phyloP scores from a whole-genome alignment of 495 filamentous ascomycete genomes.

The Penicillium pancosmium region DNA sequence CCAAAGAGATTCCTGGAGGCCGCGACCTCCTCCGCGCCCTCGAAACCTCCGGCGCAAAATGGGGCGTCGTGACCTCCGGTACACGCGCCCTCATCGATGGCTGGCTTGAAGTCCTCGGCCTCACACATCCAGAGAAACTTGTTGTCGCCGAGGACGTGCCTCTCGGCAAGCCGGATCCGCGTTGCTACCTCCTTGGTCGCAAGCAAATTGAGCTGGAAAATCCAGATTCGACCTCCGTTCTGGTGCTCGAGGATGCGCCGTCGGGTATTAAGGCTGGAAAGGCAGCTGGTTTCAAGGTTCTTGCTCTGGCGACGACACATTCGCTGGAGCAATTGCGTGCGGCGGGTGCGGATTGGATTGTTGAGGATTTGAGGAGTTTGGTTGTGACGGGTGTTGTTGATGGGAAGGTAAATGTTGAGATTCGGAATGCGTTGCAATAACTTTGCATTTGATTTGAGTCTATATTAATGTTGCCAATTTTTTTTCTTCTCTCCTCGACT shows the following conservation, averaged over 20 bases:
- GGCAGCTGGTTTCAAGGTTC: conserved; percentile 83
- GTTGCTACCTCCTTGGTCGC: conserved; percentile 77
- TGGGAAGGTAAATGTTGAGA: conserved; percentile 59
- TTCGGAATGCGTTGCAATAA: conserved; percentile 49
- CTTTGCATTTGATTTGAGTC: not conserved
- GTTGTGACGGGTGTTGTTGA: conserved; percentile 53
- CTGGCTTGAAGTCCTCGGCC: conserved; percentile 79
- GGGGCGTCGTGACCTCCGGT: conserved; percentile 94
- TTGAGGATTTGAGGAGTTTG: conserved; percentile 76
- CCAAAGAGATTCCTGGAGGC: conserved; percentile 77
- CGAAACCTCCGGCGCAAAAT: conserved; percentile 61
- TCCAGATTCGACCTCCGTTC: conserved; percentile 47
- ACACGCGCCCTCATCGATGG: conserved; percentile 78
- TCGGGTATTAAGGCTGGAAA: conserved; percentile 90
- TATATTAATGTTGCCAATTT: not conserved
- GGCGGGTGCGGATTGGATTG: conserved; percentile 86
- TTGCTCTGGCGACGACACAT: conserved; percentile 88
- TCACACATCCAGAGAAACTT: conserved; percentile 72
- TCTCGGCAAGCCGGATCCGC: conserved; percentile 82
- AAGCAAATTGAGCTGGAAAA: conserved; percentile 60
- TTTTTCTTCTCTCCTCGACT: not conserved
- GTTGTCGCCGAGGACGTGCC: conserved; percentile 85
- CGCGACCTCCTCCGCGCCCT: conserved; percentile 60
- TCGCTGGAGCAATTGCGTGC: conserved; percentile 66
- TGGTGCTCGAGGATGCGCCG: conserved; percentile 92